A percentile compares a stretch with the other conserved stretches of the same genome.
Evolutionary conservation across 495 filamentous ascomycete species (phyloP).

Genomic region (Xylaria bambusicola): DNA sequence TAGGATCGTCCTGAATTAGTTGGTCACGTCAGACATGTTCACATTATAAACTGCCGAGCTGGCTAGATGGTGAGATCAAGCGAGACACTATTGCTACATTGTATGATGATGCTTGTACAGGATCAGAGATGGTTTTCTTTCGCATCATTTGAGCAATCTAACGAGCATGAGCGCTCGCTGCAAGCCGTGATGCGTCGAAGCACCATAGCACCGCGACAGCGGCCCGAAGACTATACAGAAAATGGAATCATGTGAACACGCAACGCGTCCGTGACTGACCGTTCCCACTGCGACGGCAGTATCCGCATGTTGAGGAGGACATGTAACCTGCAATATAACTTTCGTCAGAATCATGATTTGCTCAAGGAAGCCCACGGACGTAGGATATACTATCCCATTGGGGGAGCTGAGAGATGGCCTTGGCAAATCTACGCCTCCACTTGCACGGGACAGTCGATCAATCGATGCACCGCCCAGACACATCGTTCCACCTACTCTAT

Average conservation of each 20-base stretch:
- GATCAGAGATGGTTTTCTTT: background rate
- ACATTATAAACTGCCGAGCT: slow-evolving; percentile 31
- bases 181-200: slow-evolving; percentile 18
- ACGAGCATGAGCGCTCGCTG: background rate
- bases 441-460: background rate
- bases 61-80: slow-evolving; percentile 22
- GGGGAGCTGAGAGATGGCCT: background rate
- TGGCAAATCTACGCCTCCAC: slow-evolving; percentile 7
- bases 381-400: background rate
- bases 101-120: background rate
- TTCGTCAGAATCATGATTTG: slow-evolving; percentile 13
- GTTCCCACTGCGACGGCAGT: slow-evolving; percentile 47
- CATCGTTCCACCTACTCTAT: background rate
- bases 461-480: background rate
- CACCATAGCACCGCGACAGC: slow-evolving; percentile 10
- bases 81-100: slow-evolving; percentile 4
- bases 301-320: slow-evolving; percentile 52
- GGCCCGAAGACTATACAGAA: slow-evolving; percentile 5
- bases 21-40: slow-evolving; percentile 31
- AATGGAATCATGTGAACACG: slow-evolving; percentile 24
- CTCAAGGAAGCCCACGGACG: background rate
- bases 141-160: background rate
- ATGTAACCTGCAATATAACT: slow-evolving; percentile 45
- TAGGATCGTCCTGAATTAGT: slow-evolving; percentile 72
- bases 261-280: slow-evolving; percentile 48